Evolutionary conservation across 805 yeast genomes (phyloP).

Genomic region (Brettanomyces sp.): DNA sequence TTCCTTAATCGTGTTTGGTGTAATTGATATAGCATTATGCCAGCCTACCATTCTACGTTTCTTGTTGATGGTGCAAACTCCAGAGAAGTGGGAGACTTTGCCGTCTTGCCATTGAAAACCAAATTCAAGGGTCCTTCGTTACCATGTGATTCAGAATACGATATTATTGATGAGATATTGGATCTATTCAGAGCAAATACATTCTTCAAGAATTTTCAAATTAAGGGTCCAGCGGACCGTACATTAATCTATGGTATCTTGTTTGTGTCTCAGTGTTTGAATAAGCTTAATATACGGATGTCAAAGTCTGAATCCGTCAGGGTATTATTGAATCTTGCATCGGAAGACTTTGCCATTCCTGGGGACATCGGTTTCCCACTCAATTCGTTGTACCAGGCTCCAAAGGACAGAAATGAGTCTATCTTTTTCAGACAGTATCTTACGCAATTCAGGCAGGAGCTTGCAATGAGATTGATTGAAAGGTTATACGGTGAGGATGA

Average conservation of each 20-base stretch:
- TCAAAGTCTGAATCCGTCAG: conserved; percentile 52
- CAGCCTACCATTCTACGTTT: conserved; percentile 77
- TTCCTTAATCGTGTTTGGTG: neutral
- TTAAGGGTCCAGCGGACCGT: conserved; percentile 91
- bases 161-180: conserved; percentile 81
- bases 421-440: conserved; percentile 75
- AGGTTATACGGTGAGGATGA: conserved; percentile 58
- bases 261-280: conserved; percentile 77
- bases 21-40: neutral
- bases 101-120: conserved; percentile 77
- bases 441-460: conserved; percentile 91
- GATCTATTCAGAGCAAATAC: conserved; percentile 94
- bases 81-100: conserved; percentile 69
- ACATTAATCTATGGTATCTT: conserved; percentile 88
- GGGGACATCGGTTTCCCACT: conserved; percentile 94
- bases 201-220: conserved; percentile 93
- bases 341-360: conserved; percentile 84
- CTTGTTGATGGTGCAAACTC: conserved; percentile 51
- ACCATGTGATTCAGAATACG: conserved; percentile 69
- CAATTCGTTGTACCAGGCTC: conserved; percentile 68
- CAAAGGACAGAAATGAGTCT: conserved; percentile 63
- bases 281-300: conserved; percentile 42
- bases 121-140: conserved; percentile 87
- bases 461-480: conserved; percentile 69
- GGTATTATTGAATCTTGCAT: conserved; percentile 70